Percentiles rank a stretch among this genome's conserved stretches.
Conservation (phyloP, 805 yeast species). For the Kuraishia capsulata region DNA sequence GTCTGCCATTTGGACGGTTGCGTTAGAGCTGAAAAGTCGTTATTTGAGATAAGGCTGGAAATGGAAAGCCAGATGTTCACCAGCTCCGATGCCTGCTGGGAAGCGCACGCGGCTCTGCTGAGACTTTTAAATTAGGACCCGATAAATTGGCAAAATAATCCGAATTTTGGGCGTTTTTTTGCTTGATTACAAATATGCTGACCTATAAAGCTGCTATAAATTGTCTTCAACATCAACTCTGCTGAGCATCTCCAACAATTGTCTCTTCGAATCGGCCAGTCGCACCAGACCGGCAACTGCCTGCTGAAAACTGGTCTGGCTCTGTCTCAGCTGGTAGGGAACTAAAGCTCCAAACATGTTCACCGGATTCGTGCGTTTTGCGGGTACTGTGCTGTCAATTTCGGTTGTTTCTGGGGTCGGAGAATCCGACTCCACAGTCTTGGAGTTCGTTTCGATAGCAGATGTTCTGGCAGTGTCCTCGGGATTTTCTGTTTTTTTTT, state of each 20-base stretch:
- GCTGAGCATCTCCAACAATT: no score
- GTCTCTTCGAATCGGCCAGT: not conserved
- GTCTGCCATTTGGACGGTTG: slow-evolving; percentile 71
- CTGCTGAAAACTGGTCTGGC: slow-evolving; percentile 17
- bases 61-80: no score
- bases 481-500: not conserved
- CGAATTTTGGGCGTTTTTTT: no score
- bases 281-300: slow-evolving; percentile 10
- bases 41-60: no score
- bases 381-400: not conserved
- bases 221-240: no score
- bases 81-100: no score
- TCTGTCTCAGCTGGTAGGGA: slow-evolving; percentile 22
- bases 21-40: no score
- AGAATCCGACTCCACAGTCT: not conserved
- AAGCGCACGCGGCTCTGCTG: not conserved
- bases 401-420: not conserved
- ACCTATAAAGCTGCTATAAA: no score
- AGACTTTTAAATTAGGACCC: no score
- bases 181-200: no score
- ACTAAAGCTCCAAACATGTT: slow-evolving; percentile 28
- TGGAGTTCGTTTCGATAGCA: not conserved
- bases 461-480: not conserved
- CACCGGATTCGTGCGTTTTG: slow-evolving; percentile 15
- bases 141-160: no score